phyloP scores from a whole-genome alignment of 768 basidiomycete species.

The Russula emetica region DNA sequence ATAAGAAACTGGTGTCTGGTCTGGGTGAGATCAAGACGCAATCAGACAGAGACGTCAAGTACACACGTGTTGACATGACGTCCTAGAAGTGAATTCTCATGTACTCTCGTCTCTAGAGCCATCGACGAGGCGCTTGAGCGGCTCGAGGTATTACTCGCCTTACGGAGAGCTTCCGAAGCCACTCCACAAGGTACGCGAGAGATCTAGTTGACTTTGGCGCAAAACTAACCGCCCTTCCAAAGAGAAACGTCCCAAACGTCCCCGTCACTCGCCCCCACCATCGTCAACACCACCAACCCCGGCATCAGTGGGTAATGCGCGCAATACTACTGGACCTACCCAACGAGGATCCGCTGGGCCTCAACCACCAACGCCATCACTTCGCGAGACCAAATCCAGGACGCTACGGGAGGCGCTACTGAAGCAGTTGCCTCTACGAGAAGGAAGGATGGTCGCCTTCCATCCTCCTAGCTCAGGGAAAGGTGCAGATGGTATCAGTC shows the following conservation, averaged over 20 bases:
- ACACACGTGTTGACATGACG: constrained; percentile 23
- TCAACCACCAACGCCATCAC: constrained; percentile 45
- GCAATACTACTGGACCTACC: constrained; percentile 54
- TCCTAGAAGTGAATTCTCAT: constrained; percentile 9
- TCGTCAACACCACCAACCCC: constrained; percentile 40
- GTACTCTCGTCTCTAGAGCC: constrained; percentile 42
- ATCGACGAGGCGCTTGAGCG: constrained; percentile 70
- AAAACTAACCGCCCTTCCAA: background rate
- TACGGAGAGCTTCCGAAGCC: constrained; percentile 66
- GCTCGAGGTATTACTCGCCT: constrained; percentile 62
- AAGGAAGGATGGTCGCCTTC: constrained; percentile 78
- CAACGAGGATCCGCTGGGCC: constrained; percentile 57
- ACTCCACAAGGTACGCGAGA: constrained; percentile 40
- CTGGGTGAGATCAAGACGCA: constrained; percentile 57
- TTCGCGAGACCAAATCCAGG: constrained; percentile 64
- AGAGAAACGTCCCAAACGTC: constrained; percentile 69
- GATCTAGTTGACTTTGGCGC: constrained; percentile 2
- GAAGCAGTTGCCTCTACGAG: constrained; percentile 62
- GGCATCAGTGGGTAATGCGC: constrained; percentile 34
- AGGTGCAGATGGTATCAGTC: constrained; percentile 49
- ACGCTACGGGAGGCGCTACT: constrained; percentile 50
- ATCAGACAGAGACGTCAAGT: constrained; percentile 65
- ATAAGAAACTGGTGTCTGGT: constrained; percentile 57
- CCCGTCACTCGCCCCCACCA: constrained; percentile 62
- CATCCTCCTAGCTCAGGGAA: constrained; percentile 55